Evolutionary conservation across 208 protist genomes (phyloP).

Genomic region (Sergeia podlipaevii): DNA sequence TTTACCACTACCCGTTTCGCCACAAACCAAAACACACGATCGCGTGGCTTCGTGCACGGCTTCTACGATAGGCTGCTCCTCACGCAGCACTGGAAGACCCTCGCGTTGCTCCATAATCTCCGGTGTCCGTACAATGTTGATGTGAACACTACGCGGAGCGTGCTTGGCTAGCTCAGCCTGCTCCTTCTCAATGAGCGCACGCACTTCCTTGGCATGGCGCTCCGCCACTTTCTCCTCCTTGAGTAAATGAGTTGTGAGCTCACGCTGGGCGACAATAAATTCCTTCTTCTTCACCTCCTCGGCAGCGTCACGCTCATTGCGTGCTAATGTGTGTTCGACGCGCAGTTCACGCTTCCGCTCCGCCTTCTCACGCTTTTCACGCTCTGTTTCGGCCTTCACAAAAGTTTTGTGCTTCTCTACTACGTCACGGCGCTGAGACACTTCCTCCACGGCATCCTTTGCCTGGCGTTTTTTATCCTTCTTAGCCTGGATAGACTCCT

Average conservation of each 20-base stretch:
- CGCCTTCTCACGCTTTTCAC: constrained; percentile 54
- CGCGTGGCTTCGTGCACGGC: constrained; percentile 70
- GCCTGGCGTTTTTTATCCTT: constrained; percentile 62
- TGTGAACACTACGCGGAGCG: constrained; percentile 54
- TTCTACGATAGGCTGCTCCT: constrained; percentile 91
- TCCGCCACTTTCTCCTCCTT: constrained; percentile 18
- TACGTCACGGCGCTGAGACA: constrained; percentile 31
- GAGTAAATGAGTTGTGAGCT: constrained; percentile 23
- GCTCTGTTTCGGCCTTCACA: constrained; percentile 32
- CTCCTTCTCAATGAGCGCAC: constrained; percentile 25
- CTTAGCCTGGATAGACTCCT: constrained; percentile 58
- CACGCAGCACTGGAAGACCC: constrained; percentile 78
- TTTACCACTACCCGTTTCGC: constrained; percentile 98
- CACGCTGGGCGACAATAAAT: constrained; percentile 24
- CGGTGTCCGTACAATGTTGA: constrained; percentile 48
- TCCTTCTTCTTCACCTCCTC: constrained; percentile 29
- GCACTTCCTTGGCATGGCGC: constrained; percentile 33
- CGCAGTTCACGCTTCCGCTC: constrained; percentile 54
- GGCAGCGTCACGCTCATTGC: constrained; percentile 48
- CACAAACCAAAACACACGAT: constrained; percentile 93
- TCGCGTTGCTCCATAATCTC: constrained; percentile 57
- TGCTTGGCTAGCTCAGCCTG: constrained; percentile 28
- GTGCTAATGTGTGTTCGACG: constrained; percentile 41
- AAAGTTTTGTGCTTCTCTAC: constrained; percentile 70
- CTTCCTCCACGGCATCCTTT: constrained; percentile 51